Evolutionary conservation across 768 basidiomycete species (phyloP), one percentile per base, ranked within the genome.

Genomic region (Russula abietina): DNA sequence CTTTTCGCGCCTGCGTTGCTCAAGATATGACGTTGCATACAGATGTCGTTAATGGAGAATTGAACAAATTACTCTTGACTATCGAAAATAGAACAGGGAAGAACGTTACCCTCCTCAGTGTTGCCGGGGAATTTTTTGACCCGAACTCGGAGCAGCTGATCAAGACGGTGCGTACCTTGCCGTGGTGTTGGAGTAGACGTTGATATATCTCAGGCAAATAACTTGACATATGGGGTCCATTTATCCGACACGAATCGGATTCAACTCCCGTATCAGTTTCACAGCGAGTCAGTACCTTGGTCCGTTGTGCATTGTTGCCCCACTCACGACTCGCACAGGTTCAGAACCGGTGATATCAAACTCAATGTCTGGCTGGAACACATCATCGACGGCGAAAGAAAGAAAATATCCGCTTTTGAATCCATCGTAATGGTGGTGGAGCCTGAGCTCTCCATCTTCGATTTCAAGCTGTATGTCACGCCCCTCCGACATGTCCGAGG

Each of bases 41-140:
- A 93, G 91, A 91, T 62, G 77, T 93, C 54, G 84, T 92, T 36
- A 93, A 93, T 68, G 91, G 91, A 62, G 88, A 91, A 77, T 83
- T 81, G 70, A 93, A 91, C 71, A 75, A 80, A 36, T 75, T 93
- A 38, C 74, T 74, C 28, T 73, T 93, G 54, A 73, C 78, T 30
- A 78, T 93, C 14, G 89, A 91, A 73, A 93, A 91, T 74, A 88
- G 83, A 72, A 87, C 88, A 12, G 82, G 81, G 67, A 80, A 79
- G 69, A 89, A 91, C 65, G 78, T 88, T 54, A 89, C 88, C 2
- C 75, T 93, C 19, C 71, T 83, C 63, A 80, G 75, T 68, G 78
- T 89, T 61, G 80, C 82, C 57, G 90, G 87, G 48, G 85, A 88
- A 39, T 76, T 93, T 68, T 81, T 83, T 65, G 75, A 89, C 67